Conservation (phyloP, 176 grass and related monocot genomes). For the Raddia guianensis region DNA sequence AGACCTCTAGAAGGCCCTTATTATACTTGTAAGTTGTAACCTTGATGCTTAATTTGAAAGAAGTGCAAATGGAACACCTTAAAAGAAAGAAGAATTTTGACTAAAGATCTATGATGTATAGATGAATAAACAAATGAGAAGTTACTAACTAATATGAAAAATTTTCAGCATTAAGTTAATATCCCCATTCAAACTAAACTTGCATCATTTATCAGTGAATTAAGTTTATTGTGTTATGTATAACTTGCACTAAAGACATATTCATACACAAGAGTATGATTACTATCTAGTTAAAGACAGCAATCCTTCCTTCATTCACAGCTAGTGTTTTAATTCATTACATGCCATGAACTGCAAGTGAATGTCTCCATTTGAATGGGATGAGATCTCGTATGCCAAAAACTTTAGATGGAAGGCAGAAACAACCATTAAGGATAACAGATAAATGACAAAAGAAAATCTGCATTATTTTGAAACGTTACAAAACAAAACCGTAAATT, state of each 20-base stretch:
- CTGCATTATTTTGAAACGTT: not conserved
- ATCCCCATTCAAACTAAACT: not conserved
- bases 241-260: not conserved
- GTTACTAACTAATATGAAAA: not conserved
- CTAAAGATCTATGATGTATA: not conserved
- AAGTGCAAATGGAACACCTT: not conserved
- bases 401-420: not conserved
- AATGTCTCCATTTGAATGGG: not conserved
- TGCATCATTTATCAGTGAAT: not conserved
- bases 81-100: not conserved
- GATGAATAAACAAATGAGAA: not conserved
- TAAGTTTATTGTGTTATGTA: not conserved
- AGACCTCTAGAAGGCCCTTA: not conserved
- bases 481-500: not conserved
- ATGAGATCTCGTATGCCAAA: not conserved
- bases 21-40: not conserved
- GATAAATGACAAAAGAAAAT: not conserved
- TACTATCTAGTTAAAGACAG: not conserved
- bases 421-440: constrained; percentile 4
- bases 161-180: not conserved
- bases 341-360: not conserved
- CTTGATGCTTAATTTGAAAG: not conserved
- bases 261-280: not conserved
- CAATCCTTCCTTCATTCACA: not conserved
- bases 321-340: not conserved